These are phyloP conservation scores for Rhodotorula mucilaginosa DNA, from an alignment of 1,284 basidiomycete genomes.

Conservation along the genomic window DNA sequence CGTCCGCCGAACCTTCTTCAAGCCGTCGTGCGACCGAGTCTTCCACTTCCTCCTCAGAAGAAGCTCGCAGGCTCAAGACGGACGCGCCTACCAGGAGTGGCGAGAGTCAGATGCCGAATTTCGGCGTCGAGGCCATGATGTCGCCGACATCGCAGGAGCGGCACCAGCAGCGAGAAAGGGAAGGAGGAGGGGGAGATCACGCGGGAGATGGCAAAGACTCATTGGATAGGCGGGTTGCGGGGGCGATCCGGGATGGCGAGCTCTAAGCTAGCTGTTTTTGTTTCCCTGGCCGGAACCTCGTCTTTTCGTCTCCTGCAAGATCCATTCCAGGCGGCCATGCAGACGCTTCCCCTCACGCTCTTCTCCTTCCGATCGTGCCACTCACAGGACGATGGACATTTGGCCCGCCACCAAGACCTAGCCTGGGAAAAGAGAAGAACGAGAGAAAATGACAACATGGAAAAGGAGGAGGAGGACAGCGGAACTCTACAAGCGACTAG, in stretches of 20 bases:
- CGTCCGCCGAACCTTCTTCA: no score
- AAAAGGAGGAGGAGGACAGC: not conserved
- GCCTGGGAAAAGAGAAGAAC: not conserved
- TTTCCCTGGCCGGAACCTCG: not conserved
- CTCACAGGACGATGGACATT: no score
- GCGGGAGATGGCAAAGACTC: not conserved
- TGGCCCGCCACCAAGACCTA: no score
- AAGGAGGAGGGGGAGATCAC: not conserved
- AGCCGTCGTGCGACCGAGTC: not conserved
- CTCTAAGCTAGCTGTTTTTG: slow-evolving; percentile 1
- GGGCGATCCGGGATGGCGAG: slow-evolving; percentile 22
- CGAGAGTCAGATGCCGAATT: slow-evolving; percentile 23
- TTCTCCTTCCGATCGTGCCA: no score
- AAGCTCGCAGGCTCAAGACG: not conserved
- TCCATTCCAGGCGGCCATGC: not conserved
- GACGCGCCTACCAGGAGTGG: not conserved
- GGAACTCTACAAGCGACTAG: not conserved
- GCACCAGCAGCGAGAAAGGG: not conserved
- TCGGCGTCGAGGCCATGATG: slow-evolving; percentile 11
- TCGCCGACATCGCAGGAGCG: not conserved
- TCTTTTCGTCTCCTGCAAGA: not conserved
- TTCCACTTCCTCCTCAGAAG: not conserved
- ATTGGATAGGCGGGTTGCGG: slow-evolving; percentile 7
- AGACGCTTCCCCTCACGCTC: no score
- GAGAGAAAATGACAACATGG: not conserved